phyloP scores from a whole-genome alignment of 1,139 yeast species.

The Yamadazyma friedrichii region DNA sequence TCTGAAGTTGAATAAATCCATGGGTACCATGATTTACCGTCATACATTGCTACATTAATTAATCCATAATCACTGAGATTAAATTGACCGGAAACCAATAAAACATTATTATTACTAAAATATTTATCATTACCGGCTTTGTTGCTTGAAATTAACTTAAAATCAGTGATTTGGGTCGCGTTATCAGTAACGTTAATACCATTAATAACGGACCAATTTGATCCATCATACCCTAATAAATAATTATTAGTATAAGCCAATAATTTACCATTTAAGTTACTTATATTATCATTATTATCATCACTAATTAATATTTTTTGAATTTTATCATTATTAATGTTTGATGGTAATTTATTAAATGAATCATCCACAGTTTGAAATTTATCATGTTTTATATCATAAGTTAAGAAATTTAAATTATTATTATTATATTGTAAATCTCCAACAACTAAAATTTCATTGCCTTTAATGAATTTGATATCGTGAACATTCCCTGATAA shows the following conservation, averaged over 20 bases:
- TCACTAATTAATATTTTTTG: conserved; percentile 51
- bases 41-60: conserved; percentile 66
- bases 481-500: conserved; percentile 56
- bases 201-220: conserved; percentile 40
- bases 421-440: conserved; percentile 42
- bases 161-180: conserved; percentile 35
- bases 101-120: conserved; percentile 43
- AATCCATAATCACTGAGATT: conserved; percentile 52
- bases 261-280: conserved; percentile 45
- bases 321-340: conserved; percentile 32
- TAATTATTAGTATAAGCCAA: conserved; percentile 55
- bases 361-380: conserved; percentile 19
- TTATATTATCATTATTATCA: conserved; percentile 30
- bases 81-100: conserved; percentile 66
- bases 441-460: conserved; percentile 63
- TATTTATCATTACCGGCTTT: conserved; percentile 25
- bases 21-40: conserved; percentile 75
- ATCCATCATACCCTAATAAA: conserved; percentile 50
- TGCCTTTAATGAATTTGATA: conserved; percentile 50
- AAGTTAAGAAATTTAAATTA: conserved; percentile 44
- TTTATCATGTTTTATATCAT: conserved; percentile 43
- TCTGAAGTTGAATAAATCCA: conserved; percentile 42
- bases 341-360: conserved; percentile 26
- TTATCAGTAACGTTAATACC: conserved; percentile 29
- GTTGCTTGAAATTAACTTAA: conserved; percentile 36